Evolutionary conservation across 164 flowering plant species (phyloP).

Genomic region (Tetrastigma voinierianum): DNA sequence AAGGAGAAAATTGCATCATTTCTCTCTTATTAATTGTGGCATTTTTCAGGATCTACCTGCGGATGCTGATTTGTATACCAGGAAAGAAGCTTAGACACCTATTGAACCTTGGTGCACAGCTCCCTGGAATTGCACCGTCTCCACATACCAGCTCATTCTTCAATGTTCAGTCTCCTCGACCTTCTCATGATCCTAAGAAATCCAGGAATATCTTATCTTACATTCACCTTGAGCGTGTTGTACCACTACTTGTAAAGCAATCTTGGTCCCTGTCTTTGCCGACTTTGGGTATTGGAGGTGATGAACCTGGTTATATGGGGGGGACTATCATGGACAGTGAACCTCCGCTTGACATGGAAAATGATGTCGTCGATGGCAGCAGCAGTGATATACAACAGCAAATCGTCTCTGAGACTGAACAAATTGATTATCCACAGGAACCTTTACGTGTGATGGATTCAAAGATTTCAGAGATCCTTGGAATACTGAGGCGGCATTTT

Average conservation of each 20-base stretch:
- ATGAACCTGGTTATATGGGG: slow-evolving; percentile 29
- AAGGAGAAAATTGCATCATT: neutral
- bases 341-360: slow-evolving; percentile 23
- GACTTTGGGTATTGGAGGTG: slow-evolving; percentile 32
- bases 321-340: slow-evolving; percentile 48
- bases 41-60: slow-evolving; percentile 76
- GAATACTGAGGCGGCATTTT: slow-evolving; percentile 66
- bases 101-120: slow-evolving; percentile 61
- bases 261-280: slow-evolving; percentile 80
- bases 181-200: slow-evolving; percentile 45
- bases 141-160: slow-evolving; percentile 57
- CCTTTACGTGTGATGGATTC: slow-evolving; percentile 89
- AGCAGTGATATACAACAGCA: slow-evolving; percentile 23
- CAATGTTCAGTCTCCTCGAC: slow-evolving; percentile 51
- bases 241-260: slow-evolving; percentile 74
- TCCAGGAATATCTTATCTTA: slow-evolving; percentile 62
- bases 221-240: slow-evolving; percentile 63
- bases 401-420: slow-evolving; percentile 25
- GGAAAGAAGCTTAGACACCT: slow-evolving; percentile 82
- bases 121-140: slow-evolving; percentile 68
- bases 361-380: slow-evolving; percentile 30
- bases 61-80: slow-evolving; percentile 85
- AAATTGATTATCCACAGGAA: slow-evolving; percentile 30
- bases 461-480: slow-evolving; percentile 60
- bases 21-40: neutral